Evolutionary conservation across 345 rosid genomes (phyloP), one percentile per base, ranked within the genome.

Genomic region (Kernera saxatilis): DNA sequence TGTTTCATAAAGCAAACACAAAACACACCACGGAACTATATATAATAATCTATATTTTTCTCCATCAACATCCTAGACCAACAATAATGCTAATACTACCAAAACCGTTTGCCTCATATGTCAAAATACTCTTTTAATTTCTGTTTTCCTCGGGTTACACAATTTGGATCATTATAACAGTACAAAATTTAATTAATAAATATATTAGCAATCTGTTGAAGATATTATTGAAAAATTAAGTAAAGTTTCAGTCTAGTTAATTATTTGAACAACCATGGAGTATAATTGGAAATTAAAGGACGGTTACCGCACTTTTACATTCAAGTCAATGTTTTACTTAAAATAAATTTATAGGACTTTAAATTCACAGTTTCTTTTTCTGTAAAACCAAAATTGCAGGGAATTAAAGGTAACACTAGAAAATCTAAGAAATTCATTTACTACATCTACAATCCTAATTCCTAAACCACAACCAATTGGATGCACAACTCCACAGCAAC

Each of bases 81-180:
- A 64, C 59, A 65, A 65, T 65, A 46, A 46, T 73, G 44, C 72
- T 73, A 73, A 73, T 56, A 65, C 44, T 65, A 56, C 77, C 43
- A 65, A 72, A 65, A 46, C 7, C 2, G 19, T 22, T 65, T 49
- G 67, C 60, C 53, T 37, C 30, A 67, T 66, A 74, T 56, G 72
- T 66, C 72, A 64, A 73, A 19, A 39, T 73, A 55, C 57, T 73
- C 12, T 58, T 30, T 27, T 18, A 18, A 35, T 64, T 56, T 39
- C 2, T 29, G 26, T 11, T 56, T 13, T 48, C 36, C 59, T 56
- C 22, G 18, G 60, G 54, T 65, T 73, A 39, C 21, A 37, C 29
- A 57, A 15, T 36, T 56, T 73, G 51, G 51, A 45, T 36, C 19
- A 33, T 35, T 73, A 58, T 48, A 48, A 49, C 26, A 15, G 29